phyloP scores from a whole-genome alignment of 2,329 filamentous ascomycete genomes.

The Mollisia scopiformis region DNA sequence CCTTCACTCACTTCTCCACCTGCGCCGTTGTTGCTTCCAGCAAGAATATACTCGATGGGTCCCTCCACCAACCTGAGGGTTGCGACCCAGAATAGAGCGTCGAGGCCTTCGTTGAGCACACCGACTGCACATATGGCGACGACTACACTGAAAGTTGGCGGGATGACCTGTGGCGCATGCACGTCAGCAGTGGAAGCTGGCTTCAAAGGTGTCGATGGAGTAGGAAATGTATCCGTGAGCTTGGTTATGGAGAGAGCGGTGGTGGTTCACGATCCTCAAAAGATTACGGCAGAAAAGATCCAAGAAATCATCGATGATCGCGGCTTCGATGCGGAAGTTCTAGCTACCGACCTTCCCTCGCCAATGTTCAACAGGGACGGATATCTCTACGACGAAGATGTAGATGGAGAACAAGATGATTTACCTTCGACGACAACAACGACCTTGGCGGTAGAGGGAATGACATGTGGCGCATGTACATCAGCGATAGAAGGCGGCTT shows the following conservation, averaged over 20 bases:
- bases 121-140: constrained; percentile 70
- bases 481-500: constrained; percentile 83
- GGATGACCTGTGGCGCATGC: constrained; percentile 92
- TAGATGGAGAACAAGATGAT: constrained; percentile 36
- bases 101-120: constrained; percentile 20
- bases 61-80: constrained; percentile 34
- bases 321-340: constrained; percentile 87
- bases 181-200: constrained; percentile 94
- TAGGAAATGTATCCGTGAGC: constrained; percentile 87
- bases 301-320: constrained; percentile 88
- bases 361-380: constrained; percentile 44
- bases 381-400: constrained; percentile 39
- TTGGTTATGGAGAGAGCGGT: constrained; percentile 96
- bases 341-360: constrained; percentile 76
- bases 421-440: constrained; percentile 58
- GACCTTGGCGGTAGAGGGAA: constrained; percentile 79
- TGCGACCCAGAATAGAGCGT: constrained; percentile 21
- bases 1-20: constrained; percentile 5
- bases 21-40: constrained; percentile 17
- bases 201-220: constrained; percentile 80
- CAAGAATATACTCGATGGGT: constrained; percentile 30
- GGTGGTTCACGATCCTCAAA: constrained; percentile 80
- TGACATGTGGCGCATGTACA: constrained; percentile 91
- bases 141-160: constrained; percentile 87
- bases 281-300: constrained; percentile 74